Evolutionary conservation across 768 basidiomycete genomes (phyloP).

Genomic region (Phylloporus rhodoxanthus): DNA sequence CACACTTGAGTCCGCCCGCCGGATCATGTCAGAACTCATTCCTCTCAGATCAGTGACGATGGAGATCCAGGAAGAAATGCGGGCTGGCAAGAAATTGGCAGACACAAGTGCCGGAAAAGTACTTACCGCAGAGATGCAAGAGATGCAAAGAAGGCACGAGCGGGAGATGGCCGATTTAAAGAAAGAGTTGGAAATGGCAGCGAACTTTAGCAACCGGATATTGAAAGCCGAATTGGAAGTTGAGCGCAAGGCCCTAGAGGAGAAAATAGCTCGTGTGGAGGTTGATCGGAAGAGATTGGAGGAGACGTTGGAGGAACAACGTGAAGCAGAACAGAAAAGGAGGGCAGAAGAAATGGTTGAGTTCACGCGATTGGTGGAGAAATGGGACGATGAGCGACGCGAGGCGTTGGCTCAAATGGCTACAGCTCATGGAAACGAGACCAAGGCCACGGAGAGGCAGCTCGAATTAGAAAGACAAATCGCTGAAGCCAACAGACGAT

Average conservation of each 20-base stretch:
- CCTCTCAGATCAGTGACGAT: constrained; percentile 33
- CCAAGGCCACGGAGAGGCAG: not conserved
- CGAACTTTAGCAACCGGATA: constrained; percentile 11
- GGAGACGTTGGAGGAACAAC: constrained; percentile 3
- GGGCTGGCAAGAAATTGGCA: constrained; percentile 36
- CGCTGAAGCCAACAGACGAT: not conserved
- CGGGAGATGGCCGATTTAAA: constrained; percentile 38
- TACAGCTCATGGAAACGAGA: not conserved
- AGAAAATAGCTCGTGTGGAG: not conserved
- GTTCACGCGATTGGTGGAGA: not conserved
- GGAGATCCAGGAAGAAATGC: constrained; percentile 45
- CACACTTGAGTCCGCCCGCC: constrained; percentile 35
- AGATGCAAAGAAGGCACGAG: constrained; percentile 6
- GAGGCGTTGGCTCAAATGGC: not conserved
- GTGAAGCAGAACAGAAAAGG: not conserved
- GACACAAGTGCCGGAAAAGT: constrained; percentile 44
- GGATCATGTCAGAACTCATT: constrained; percentile 36
- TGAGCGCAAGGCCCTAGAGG: constrained; percentile 3
- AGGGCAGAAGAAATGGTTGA: not conserved
- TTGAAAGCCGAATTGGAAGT: constrained; percentile 1
- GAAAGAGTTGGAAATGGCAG: constrained; percentile 38
- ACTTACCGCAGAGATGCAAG: constrained; percentile 36
- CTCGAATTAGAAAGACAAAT: not conserved
- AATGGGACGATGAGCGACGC: not conserved
- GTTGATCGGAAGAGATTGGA: not conserved